Conservation (phyloP, 1,284 basidiomycete genomes). For the Paramarasmius palmivorus region DNA sequence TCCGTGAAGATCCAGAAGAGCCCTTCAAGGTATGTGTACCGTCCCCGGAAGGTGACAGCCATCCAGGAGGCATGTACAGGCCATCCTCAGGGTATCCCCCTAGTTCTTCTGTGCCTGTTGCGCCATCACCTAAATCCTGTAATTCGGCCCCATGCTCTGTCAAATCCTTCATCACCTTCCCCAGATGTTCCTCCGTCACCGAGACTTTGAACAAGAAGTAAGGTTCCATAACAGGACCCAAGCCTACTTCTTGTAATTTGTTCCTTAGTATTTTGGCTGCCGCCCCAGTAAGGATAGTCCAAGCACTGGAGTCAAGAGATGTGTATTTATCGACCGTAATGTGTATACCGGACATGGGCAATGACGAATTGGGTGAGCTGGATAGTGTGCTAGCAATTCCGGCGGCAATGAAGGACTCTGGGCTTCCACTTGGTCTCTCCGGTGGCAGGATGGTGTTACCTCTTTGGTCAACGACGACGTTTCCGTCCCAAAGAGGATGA, state of each 20-base stretch:
- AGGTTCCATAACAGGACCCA: conserved; percentile 75
- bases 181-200: conserved; percentile 64
- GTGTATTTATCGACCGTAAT: conserved; percentile 48
- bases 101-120: conserved; percentile 36
- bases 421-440: conserved; percentile 44
- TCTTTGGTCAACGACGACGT: conserved; percentile 57
- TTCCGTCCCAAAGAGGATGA: conserved; percentile 73
- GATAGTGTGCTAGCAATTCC: conserved; percentile 72
- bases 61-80: conserved; percentile 72
- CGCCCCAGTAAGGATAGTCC: conserved; percentile 61
- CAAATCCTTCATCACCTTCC: conserved; percentile 75
- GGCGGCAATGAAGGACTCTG: conserved; percentile 55
- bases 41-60: conserved; percentile 69
- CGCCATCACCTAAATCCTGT: conserved; percentile 56
- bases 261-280: conserved; percentile 63
- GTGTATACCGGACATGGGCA: conserved; percentile 64
- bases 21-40: conserved; percentile 22
- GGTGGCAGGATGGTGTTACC: conserved; percentile 56
- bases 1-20: conserved; percentile 31
- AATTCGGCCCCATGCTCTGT: conserved; percentile 77
- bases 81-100: conserved; percentile 58
- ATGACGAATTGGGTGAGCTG: conserved; percentile 72
- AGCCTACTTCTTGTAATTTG: conserved; percentile 55
- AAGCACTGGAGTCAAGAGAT: conserved; percentile 32
- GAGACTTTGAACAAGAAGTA: conserved; percentile 67